A percentile compares a stretch with the other conserved stretches of the same genome.
Conservation (phyloP, 345 rosid genomes). For the Geranium brycei region DNA sequence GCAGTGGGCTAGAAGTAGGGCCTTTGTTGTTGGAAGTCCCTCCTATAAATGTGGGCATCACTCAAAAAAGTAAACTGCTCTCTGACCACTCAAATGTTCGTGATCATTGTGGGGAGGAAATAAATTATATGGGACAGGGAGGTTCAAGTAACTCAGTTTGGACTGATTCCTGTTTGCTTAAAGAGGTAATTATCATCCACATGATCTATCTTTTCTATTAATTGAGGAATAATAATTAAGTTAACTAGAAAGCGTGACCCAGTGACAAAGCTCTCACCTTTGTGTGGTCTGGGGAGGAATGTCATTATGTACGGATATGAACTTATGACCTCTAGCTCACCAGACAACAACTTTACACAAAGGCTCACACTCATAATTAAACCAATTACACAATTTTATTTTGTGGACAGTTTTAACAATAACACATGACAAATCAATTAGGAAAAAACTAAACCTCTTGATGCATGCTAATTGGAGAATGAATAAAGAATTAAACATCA, state of each 20-base stretch:
- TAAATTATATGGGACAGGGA: slow-evolving; percentile 9
- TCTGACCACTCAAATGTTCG: slow-evolving; percentile 20
- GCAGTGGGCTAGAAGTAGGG: slow-evolving; percentile 70
- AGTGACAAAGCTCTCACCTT: too few species aligned
- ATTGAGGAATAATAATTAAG: not conserved
- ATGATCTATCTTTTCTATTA: not conserved
- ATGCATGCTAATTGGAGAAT: not conserved
- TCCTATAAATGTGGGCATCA: slow-evolving; percentile 13
- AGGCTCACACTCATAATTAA: too few species aligned
- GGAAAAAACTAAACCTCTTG: not conserved
- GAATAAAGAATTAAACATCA: not conserved
- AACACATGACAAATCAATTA: too few species aligned
- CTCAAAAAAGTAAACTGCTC: slow-evolving; percentile 19
- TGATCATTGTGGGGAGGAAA: slow-evolving; percentile 11
- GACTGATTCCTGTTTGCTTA: slow-evolving; percentile 43
- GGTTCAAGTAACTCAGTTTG: slow-evolving; percentile 31
- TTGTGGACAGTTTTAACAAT: too few species aligned
- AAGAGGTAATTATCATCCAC: slow-evolving; percentile 41
- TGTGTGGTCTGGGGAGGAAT: too few species aligned
- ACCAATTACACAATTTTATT: too few species aligned
- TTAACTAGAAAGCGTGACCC: too few species aligned
- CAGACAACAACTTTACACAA: too few species aligned
- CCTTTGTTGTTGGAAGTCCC: slow-evolving; percentile 38
- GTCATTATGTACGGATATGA: too few species aligned
- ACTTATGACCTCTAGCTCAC: too few species aligned